Evolutionary conservation across 2,329 filamentous ascomycete genomes (phyloP).

Genomic region (Fusarium multiceps): DNA sequence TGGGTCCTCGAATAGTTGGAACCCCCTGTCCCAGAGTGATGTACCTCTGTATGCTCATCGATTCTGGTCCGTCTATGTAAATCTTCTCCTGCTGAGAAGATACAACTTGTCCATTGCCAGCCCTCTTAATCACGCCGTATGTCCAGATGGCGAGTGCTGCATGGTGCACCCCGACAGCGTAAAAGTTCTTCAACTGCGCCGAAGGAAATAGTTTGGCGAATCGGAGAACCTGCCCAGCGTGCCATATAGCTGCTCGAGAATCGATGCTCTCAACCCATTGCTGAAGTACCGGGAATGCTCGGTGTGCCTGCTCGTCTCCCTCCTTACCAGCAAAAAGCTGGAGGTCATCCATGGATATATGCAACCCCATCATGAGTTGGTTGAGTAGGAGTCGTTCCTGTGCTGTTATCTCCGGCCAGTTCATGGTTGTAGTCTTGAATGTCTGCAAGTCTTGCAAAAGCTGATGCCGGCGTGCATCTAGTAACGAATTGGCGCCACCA

Average conservation of each 20-base stretch:
- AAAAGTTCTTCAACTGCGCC: slow-evolving; percentile 71
- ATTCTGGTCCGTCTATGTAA: slow-evolving; percentile 68
- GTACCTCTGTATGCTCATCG: slow-evolving; percentile 65
- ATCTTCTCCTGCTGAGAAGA: slow-evolving; percentile 55
- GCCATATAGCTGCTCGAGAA: slow-evolving; percentile 71
- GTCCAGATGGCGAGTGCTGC: slow-evolving; percentile 76
- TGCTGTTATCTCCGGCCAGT: slow-evolving; percentile 57
- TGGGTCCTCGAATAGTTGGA: slow-evolving; percentile 59
- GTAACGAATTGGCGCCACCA: slow-evolving; percentile 58
- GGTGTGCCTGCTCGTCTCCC: slow-evolving; percentile 72
- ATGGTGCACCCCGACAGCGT: slow-evolving; percentile 76
- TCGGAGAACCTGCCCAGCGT: slow-evolving; percentile 74
- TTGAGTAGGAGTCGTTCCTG: slow-evolving; percentile 62
- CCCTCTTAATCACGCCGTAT: slow-evolving; percentile 69
- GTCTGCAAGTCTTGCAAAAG: slow-evolving; percentile 67
- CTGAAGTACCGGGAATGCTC: slow-evolving; percentile 67
- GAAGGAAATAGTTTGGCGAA: slow-evolving; percentile 66
- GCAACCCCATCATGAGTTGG: slow-evolving; percentile 71
- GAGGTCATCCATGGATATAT: slow-evolving; percentile 72
- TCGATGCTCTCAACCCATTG: slow-evolving; percentile 68
- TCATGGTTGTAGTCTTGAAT: slow-evolving; percentile 57
- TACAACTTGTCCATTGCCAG: slow-evolving; percentile 50
- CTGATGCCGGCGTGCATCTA: slow-evolving; percentile 69
- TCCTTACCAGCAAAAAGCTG: slow-evolving; percentile 76
- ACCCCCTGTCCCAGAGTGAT: slow-evolving; percentile 65